Conservation (phyloP, 176 grass and related monocot genomes). For the Pontederia crassipes region DNA sequence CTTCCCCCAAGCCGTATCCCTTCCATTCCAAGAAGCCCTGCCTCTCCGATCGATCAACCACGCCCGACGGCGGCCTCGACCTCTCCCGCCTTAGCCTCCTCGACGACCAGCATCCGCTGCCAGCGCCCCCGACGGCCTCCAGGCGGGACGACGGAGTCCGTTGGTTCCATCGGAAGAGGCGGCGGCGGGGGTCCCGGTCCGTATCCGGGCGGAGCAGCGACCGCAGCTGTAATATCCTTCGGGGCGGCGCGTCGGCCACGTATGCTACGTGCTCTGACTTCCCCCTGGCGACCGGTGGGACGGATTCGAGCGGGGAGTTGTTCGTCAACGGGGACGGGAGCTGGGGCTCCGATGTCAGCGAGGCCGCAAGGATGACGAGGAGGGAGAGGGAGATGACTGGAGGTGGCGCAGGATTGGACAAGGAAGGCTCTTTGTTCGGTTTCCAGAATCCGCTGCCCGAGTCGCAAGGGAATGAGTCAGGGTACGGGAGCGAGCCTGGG, state of each 20-base stretch:
- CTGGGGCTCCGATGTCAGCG: slow-evolving; percentile 72
- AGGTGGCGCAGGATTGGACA: slow-evolving; percentile 14
- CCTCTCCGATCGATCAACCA: slow-evolving; percentile 54
- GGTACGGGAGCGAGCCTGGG: slow-evolving; percentile 69
- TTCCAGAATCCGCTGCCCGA: slow-evolving; percentile 19
- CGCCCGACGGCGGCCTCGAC: slow-evolving; percentile 31
- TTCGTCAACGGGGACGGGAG: slow-evolving; percentile 20
- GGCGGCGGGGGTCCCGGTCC: slow-evolving; percentile 48
- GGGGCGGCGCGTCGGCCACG: slow-evolving; percentile 12
- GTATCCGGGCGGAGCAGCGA: slow-evolving; percentile 75
- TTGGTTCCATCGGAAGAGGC: slow-evolving; percentile 56
- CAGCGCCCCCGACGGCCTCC: slow-evolving; percentile 17
- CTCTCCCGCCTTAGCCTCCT: slow-evolving; percentile 24
- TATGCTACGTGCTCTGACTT: slow-evolving; percentile 74
- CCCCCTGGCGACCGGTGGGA: slow-evolving; percentile 50
- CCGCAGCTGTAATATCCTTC: slow-evolving; percentile 35
- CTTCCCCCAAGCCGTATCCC: slow-evolving; percentile 20
- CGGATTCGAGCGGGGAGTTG: slow-evolving; percentile 75
- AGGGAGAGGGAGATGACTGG: slow-evolving; percentile 1
- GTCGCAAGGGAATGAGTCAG: slow-evolving; percentile 48
- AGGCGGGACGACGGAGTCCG: slow-evolving; percentile 44
- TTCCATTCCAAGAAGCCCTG: slow-evolving; percentile 64
- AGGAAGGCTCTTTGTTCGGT: slow-evolving; percentile 30
- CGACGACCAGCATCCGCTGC: slow-evolving; percentile 35
- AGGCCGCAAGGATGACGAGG: slow-evolving; percentile 35